Evolutionary conservation across 2,329 filamentous ascomycete genomes (phyloP), one percentile per base, ranked within the genome.

Genomic region (Stromatinia cepivora): DNA sequence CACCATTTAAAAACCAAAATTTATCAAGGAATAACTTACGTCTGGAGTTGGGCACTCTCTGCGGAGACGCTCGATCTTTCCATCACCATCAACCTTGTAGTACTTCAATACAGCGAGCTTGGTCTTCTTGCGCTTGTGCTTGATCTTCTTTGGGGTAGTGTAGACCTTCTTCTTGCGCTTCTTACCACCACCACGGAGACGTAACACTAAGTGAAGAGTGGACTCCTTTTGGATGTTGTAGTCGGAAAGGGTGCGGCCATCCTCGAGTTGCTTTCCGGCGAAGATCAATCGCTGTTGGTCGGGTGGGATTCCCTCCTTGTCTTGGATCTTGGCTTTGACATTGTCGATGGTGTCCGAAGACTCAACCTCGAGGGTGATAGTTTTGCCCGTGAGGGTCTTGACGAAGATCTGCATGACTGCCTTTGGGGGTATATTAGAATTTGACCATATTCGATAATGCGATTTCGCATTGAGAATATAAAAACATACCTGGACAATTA

Each of bases 101-200:
- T 99, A 99, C 91, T 99, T 99, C 84, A 99, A 94, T 79, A 99
- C 94, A 81, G 95, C 95, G 84, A 99, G 87, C 92, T 99, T 99
- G 90, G 92, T 97, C 94, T 99, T 99, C 93, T 98, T 99, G 88
- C 93, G 92, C 94, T 99, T 99, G 91, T 99, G 95, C 95, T 99
- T 99, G 92, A 99, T 99, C 93, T 99, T 99, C 94, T 99, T 99
- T 84, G 95, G 95, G 81, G 95, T 99, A 83, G 93, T 98, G 92
- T 99, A 99, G 79, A 99, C 95, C 94, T 99, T 99, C 93, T 97
- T 97, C 93, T 99, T 99, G 85, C 96, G 90, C 92, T 98, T 97
- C 93, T 99, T 99, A 82, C 85, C 94, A 84, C 94, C 95, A 88
- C 95, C 95, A 89, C 94, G 95, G 73, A 99, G 93, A 82, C 95